Evolutionary conservation across 164 flowering plant genomes (phyloP).

Genomic region (Chimonanthus salicifolius): DNA sequence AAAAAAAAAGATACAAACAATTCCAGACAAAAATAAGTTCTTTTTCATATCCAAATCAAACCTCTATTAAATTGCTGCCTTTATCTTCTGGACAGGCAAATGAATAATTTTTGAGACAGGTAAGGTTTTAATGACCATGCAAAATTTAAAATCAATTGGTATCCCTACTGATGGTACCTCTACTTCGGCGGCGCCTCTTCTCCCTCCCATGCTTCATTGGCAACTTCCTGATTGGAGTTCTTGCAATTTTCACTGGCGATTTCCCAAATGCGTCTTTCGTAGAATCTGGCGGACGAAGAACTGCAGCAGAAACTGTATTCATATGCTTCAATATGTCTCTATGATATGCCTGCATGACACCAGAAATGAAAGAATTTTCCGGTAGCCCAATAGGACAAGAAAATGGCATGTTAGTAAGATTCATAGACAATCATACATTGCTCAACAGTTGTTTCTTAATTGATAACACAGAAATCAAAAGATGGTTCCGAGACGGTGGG

Average conservation of each 20-base stretch:
- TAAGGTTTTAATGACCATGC: background rate
- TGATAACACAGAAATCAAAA: background rate
- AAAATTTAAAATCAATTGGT: conserved; percentile 22
- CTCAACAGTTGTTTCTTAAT: background rate
- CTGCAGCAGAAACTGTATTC: conserved; percentile 25
- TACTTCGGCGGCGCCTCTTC: conserved; percentile 60
- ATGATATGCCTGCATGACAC: conserved; percentile 62
- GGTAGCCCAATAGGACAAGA: background rate
- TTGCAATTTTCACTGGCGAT: conserved; percentile 5
- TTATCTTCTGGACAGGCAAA: conserved; percentile 3
- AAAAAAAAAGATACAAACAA: conserved; percentile 14
- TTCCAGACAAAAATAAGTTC: conserved; percentile 11
- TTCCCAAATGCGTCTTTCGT: conserved; percentile 1
- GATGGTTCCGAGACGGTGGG: background rate
- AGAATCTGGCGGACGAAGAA: conserved; percentile 20
- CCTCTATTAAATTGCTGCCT: background rate
- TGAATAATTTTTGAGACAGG: conserved; percentile 12
- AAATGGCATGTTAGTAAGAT: background rate
- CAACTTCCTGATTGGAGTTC: conserved; percentile 26
- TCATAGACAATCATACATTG: background rate
- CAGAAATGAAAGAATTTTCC: background rate
- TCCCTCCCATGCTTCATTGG: conserved; percentile 52
- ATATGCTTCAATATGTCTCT: conserved; percentile 64
- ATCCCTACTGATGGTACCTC: conserved; percentile 33
- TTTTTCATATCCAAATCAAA: conserved; percentile 6